Base-by-base conservation (phyloP, 1,284 basidiomycete species). In the Cryptococcus deneoformans region DNA sequence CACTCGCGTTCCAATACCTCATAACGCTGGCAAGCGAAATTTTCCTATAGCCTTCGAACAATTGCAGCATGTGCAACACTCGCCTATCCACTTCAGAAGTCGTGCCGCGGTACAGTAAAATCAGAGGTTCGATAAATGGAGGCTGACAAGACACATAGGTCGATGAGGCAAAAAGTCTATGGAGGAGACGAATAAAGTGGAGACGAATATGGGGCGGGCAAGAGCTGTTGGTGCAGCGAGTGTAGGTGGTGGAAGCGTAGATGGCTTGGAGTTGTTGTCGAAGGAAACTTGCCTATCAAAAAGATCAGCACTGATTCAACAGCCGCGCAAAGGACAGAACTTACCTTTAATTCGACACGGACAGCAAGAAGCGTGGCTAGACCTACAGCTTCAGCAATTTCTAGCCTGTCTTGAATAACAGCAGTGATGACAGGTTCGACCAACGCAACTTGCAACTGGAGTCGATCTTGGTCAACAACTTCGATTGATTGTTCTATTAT, bases 121-220 rank as follows among this genome's bases (percentile, higher is more conserved):
- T 76, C 35, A 95, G 79, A 1, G 90, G 88, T 53, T 88, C 85
- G 50, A 94, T 77, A 63, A 92, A 89, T 1, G 87, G 82, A 69
- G 93, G 91, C 16, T 39, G 39, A 67, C 89, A 91, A 1, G 91
- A 87, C 64, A 90, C 90, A 16, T 81, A 78, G 0, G 90, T 87
- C 67, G 91, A 86, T 11, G 86, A 81, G 55, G 83, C 73, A 79
- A 93, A 94, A 3, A 94, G 80, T 1, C 77, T 75, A 54, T 85
- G 81, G 1, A 92, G 75, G 0, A 90, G 75, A 40, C 78, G 68
- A 35, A 86, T 76, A 40, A 89, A 73, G 2, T 78, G 80, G 61
- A 79, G 20, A 82, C 79, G 10, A 79, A 76, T 63, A 87, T 74
- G 57, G 86, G 86, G 10, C 87, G 74, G 58, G 86, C 80, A 50